Conservation (phyloP, 2,329 filamentous ascomycete genomes). For the Colletotrichum sp. region DNA sequence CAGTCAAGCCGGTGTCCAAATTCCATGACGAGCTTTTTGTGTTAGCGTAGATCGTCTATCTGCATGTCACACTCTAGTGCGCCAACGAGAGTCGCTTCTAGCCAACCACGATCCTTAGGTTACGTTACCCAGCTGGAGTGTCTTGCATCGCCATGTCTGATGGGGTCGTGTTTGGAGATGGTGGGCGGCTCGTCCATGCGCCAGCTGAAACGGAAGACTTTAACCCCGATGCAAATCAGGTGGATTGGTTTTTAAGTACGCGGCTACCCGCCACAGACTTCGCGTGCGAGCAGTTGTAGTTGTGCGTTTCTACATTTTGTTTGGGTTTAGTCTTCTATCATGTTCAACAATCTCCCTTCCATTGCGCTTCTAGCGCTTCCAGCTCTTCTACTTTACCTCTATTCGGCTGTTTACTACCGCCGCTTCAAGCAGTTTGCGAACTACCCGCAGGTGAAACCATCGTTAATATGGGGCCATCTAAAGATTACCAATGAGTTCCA, state of each 20-base stretch:
- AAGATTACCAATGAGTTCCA: background rate
- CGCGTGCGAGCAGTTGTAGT: background rate
- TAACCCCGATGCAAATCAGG: background rate
- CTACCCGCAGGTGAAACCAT: slow-evolving; percentile 14
- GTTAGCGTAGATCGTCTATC: background rate
- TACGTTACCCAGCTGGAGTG: background rate
- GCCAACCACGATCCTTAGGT: background rate
- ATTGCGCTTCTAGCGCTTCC: slow-evolving; percentile 2
- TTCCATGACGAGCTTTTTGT: background rate
- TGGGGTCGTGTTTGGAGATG: background rate
- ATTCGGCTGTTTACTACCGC: slow-evolving; percentile 2
- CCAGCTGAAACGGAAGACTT: background rate
- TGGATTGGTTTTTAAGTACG: background rate
- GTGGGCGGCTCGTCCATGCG: background rate
- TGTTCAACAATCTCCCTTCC: background rate
- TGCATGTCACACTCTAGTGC: background rate
- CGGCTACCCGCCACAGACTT: background rate
- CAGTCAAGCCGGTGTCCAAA: background rate
- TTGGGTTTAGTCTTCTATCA: background rate
- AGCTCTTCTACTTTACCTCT: slow-evolving; percentile 2
- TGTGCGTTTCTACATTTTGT: background rate
- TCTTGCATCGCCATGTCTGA: background rate
- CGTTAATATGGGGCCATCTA: slow-evolving; percentile 18
- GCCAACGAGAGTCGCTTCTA: background rate
- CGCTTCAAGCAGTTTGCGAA: slow-evolving; percentile 13